Evolutionary conservation across 345 rosid genomes (phyloP), one percentile per base, ranked within the genome.

Genomic region (Syzygium aqueum): DNA sequence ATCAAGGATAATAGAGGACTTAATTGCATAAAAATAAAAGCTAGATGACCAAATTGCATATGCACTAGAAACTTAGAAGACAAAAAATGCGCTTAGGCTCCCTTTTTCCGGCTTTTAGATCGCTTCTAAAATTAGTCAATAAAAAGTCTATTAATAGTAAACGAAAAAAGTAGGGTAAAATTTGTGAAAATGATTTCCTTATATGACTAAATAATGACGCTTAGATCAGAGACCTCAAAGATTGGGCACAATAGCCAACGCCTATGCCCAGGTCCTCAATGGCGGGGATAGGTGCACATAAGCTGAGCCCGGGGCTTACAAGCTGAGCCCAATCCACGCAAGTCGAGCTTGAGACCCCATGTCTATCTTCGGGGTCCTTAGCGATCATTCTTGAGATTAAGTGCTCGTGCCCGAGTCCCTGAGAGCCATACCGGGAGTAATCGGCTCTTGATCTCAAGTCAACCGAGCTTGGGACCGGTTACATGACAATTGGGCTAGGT

Each of bases 291-390:
- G 7, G 46, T 17, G 22, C 22, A 53, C 21, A 53, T 8, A 16
- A 6, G 52, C 12, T 13, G 15, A 4, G 52, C 52, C 52, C 43
- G 6, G 6, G 25, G n/a, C 28, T 23, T 6, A 25, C 28, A 57
- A 11, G 33, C 73, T 3, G 12, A 12, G 33, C 73, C 73, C 0
- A 27, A 0, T 61, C 8, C 33, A n/a, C 9, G n/a, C 12, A 61
- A 6, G 4, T 61, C 12, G 2, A 17, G 8, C 17, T n/a, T 1
- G 11, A 30, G 40, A 61, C 33, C n/a, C 2, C 12, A 30, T 12
- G 16, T 33, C 3, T n/a, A 3, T n/a, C 3, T 1, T 2, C n/a
- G n/a, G 1, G 3, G 7, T 61, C 17, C 67, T 1, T 27, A 1
- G 16, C 7, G 3, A n/a, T 17, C 28, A 61, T n/a, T 12, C n/a